A percentile compares a stretch with the other conserved stretches of the same genome.
Conservation (phyloP, 2,329 filamentous ascomycete genomes). For the Escovopsis sp. region DNA sequence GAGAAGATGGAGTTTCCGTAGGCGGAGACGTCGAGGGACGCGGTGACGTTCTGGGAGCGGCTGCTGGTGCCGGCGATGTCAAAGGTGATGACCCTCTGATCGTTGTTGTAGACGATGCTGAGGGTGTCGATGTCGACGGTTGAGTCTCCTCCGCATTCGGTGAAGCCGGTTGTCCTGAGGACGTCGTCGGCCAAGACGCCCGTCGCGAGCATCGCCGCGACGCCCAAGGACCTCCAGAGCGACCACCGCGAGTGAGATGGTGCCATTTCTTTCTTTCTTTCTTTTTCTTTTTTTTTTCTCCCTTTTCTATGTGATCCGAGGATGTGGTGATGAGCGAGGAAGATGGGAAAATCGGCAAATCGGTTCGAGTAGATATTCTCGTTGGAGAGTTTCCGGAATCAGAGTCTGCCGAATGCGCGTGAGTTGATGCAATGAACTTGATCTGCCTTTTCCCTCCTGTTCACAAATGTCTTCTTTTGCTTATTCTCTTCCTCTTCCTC, state of each 20-base stretch:
- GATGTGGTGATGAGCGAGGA: no score
- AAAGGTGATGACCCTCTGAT: conserved; percentile 59
- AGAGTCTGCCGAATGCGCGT: no score
- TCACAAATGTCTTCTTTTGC: no score
- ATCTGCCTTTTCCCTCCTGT: no score
- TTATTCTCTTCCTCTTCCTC: no score
- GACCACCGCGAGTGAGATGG: conserved; percentile 16
- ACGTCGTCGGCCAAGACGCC: conserved; percentile 52
- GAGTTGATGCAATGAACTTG: no score
- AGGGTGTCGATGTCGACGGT: conserved; percentile 57
- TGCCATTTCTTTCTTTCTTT: conserved; percentile 15
- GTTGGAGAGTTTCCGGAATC: no score
- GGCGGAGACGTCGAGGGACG: conserved; percentile 59
- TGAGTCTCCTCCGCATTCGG: conserved; percentile 43
- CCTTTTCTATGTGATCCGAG: no score
- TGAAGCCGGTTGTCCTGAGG: conserved; percentile 69
- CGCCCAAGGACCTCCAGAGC: conserved; percentile 18
- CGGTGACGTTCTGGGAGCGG: conserved; percentile 65
- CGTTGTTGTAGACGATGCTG: conserved; percentile 65
- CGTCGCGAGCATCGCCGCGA: conserved; percentile 21
- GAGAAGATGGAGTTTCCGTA: conserved; percentile 74
- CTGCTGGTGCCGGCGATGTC: conserved; percentile 66
- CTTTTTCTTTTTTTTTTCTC: no score
- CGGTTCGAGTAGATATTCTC: no score
- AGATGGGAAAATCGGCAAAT: no score